Conservation (phyloP, 208 protist genomes). For the Acanthamoeba sp. region DNA sequence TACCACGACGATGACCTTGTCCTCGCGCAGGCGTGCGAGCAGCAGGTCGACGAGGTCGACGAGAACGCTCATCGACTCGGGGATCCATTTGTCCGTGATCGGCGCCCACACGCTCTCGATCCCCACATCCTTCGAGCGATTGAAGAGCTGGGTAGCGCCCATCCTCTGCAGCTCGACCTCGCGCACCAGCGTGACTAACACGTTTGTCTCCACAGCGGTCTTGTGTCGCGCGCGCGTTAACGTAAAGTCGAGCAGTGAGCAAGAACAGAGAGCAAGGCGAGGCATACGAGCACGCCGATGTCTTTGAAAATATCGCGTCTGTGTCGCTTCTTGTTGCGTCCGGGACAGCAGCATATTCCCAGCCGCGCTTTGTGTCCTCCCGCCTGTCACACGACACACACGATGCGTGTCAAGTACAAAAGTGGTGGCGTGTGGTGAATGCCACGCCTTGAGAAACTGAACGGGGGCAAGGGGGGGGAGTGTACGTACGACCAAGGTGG, state of each 20-base stretch:
- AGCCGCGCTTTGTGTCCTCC: background rate
- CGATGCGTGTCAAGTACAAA: background rate
- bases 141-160: conserved; percentile 36
- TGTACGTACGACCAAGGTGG: background rate
- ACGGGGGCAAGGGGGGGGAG: background rate
- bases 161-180: conserved; percentile 26
- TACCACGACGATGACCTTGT: conserved; percentile 62
- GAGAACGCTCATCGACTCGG: background rate
- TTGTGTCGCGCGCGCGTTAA: background rate
- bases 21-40: background rate
- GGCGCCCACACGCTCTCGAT: conserved; percentile 52
- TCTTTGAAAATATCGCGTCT: conserved; percentile 18
- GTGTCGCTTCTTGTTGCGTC: conserved; percentile 67
- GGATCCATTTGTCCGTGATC: conserved; percentile 54
- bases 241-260: too few relatives aligned
- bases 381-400: background rate
- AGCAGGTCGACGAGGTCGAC: conserved; percentile 7
- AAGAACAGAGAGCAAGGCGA: background rate
- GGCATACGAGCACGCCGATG: background rate
- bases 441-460: background rate
- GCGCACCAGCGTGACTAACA: conserved; percentile 48
- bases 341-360: conserved; percentile 40
- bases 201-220: background rate
- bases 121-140: background rate
- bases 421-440: background rate